These are phyloP conservation scores for Phytopythium kandeliae DNA, from an alignment of 352 stramenopile species.

Conservation along the genomic window DNA sequence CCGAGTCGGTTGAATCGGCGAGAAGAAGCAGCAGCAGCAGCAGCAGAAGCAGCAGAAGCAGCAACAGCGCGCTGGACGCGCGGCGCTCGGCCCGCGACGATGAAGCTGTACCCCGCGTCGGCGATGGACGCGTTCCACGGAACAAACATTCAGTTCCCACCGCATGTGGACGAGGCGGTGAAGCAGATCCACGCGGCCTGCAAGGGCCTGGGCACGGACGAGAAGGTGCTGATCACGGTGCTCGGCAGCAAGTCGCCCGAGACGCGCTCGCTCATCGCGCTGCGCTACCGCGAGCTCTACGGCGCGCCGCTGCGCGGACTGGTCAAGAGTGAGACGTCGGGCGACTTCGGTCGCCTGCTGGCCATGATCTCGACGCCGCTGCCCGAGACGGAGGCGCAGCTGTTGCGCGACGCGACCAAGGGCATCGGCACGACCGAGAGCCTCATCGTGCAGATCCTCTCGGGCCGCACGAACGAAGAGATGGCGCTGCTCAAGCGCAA, in stretches of 20 bases:
- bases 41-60: too few species aligned
- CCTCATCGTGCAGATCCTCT: slow-evolving; percentile 62
- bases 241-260: slow-evolving; percentile 66
- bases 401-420: slow-evolving; percentile 66
- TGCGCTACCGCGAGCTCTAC: slow-evolving; percentile 71
- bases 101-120: slow-evolving; percentile 62
- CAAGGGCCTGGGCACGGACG: slow-evolving; percentile 69
- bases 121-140: slow-evolving; percentile 52
- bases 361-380: slow-evolving; percentile 71
- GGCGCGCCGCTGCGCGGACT: slow-evolving; percentile 45
- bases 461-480: slow-evolving; percentile 70
- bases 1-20: too few species aligned
- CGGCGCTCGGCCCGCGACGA: too few species aligned
- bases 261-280: slow-evolving; percentile 54
- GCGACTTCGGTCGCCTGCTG: slow-evolving; percentile 63
- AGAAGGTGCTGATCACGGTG: slow-evolving; percentile 62
- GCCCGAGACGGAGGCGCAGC: slow-evolving; percentile 59
- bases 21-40: too few species aligned
- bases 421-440: slow-evolving; percentile 67
- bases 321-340: slow-evolving; percentile 67
- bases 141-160: slow-evolving; percentile 28
- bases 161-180: slow-evolving; percentile 51
- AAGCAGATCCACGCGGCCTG: slow-evolving; percentile 64
- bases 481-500: slow-evolving; percentile 75
- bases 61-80: too few species aligned